Percentiles rank a stretch among this genome's conserved stretches.
Evolutionary conservation across 148 eudicot genomes (phyloP).

Genomic region (Heliosperma pusillum): DNA sequence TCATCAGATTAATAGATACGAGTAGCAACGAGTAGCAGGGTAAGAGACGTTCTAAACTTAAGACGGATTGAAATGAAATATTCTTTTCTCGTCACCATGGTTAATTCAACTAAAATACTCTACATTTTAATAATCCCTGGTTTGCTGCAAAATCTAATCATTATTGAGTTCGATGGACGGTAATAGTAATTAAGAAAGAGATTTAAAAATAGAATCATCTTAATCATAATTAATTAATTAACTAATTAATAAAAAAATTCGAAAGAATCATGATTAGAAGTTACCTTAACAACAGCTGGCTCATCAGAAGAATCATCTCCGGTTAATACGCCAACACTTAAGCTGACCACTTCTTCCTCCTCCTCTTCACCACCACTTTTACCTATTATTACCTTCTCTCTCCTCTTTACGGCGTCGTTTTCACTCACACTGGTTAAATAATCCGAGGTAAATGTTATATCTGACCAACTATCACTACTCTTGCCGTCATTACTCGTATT

Average conservation of each 20-base stretch:
- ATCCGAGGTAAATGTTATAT: constrained; percentile 45
- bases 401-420: constrained; percentile 37
- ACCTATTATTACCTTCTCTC: constrained; percentile 10
- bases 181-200: background rate
- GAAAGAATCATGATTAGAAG: background rate
- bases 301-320: constrained; percentile 28
- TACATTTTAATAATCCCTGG: too few species aligned
- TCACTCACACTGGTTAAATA: constrained; percentile 24
- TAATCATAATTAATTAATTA: background rate
- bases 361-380: constrained; percentile 12
- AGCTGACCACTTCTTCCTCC: constrained; percentile 26
- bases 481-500: constrained; percentile 28
- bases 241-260: background rate
- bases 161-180: too few species aligned
- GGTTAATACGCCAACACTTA: constrained; percentile 26
- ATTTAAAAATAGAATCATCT: background rate
- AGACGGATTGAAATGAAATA: too few species aligned
- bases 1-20: too few species aligned
- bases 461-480: constrained; percentile 48
- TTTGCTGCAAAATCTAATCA: too few species aligned
- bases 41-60: too few species aligned
- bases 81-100: too few species aligned
- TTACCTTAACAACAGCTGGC: constrained; percentile 37
- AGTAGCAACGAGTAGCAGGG: too few species aligned
- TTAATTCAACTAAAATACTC: too few species aligned